A percentile compares a stretch with the other conserved stretches of the same genome.
Evolutionary conservation across 352 stramenopile species (phyloP).

Genomic region (Lagenidium sp.): DNA sequence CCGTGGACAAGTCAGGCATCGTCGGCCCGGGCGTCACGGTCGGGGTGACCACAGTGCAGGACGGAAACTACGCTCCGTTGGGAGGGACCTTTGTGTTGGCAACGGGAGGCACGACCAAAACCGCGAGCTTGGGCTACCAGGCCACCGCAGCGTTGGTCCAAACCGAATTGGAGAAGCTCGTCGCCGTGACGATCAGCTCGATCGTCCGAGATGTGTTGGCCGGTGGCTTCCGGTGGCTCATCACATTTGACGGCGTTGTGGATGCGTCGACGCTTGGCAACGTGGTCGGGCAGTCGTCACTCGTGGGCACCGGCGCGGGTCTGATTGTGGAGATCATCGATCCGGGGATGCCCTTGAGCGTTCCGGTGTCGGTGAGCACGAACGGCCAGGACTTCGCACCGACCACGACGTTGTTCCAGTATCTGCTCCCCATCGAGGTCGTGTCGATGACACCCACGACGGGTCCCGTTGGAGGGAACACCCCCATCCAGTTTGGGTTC

Average conservation of each 20-base stretch:
- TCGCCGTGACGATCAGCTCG: constrained; percentile 3
- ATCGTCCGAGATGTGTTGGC: neutral
- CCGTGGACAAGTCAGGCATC: constrained; percentile 12
- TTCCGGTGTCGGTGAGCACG: constrained; percentile 18
- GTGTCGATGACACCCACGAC: constrained; percentile 21
- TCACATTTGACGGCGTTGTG: constrained; percentile 12
- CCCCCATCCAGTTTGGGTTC: constrained; percentile 30
- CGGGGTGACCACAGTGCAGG: constrained; percentile 9
- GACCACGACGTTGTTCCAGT: constrained; percentile 26
- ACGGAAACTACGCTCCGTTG: constrained; percentile 21
- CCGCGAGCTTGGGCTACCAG: too few relatives aligned
- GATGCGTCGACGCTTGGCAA: constrained; percentile 1
- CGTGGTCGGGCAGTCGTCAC: constrained; percentile 3
- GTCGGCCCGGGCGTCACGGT: constrained; percentile 11
- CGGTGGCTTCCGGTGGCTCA: constrained; percentile 10
- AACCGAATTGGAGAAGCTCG: constrained; percentile 8
- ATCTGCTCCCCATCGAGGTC: constrained; percentile 27
- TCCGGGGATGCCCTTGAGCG: constrained; percentile 10
- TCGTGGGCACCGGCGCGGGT: constrained; percentile 12
- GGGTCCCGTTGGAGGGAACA: constrained; percentile 48
- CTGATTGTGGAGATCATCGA: constrained; percentile 11
- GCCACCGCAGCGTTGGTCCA: constrained; percentile 9
- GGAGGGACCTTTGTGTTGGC: constrained; percentile 15
- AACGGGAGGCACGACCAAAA: too few relatives aligned
- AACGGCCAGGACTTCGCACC: constrained; percentile 29